A percentile compares a stretch with the other conserved stretches of the same genome.
Conservation (phyloP, 306 rosid species). For the Begonia peltatifolia region DNA sequence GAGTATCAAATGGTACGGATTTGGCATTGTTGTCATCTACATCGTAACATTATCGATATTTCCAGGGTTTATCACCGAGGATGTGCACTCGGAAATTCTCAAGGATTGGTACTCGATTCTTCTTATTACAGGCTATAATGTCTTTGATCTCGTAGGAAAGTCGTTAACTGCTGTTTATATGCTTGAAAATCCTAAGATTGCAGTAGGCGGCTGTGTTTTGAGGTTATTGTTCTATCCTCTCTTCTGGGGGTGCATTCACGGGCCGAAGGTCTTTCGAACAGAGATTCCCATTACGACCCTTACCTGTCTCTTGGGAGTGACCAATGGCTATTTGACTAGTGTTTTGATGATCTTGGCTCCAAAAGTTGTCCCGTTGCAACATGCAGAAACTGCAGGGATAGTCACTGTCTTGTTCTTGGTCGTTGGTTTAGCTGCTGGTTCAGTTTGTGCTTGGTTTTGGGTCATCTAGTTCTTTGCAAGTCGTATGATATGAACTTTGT, state of each 20-base stretch:
- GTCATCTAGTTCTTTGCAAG: constrained; percentile 32
- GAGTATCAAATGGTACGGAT: constrained; percentile 66
- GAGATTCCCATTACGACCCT: constrained; percentile 62
- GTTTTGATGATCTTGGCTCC: constrained; percentile 79
- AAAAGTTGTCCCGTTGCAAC: constrained; percentile 53
- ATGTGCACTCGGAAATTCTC: constrained; percentile 65
- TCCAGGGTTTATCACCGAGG: constrained; percentile 88
- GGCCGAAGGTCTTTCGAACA: constrained; percentile 59
- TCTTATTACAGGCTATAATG: constrained; percentile 55
- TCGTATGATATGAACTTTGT: neutral
- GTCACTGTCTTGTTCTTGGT: constrained; percentile 57
- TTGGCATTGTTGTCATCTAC: constrained; percentile 51
- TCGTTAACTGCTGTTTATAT: constrained; percentile 49
- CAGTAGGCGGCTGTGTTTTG: constrained; percentile 37
- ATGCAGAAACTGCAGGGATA: constrained; percentile 74
- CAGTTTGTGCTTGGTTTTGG: constrained; percentile 85
- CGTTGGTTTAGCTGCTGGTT: constrained; percentile 64
- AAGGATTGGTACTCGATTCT: constrained; percentile 77
- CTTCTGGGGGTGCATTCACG: constrained; percentile 68
- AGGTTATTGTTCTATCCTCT: constrained; percentile 77
- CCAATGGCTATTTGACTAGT: constrained; percentile 80
- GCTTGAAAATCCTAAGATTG: constrained; percentile 44
- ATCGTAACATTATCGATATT: constrained; percentile 71
- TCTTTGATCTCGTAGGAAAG: constrained; percentile 86
- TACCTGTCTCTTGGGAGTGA: constrained; percentile 73